These are phyloP conservation scores for Mycena floridula DNA, from an alignment of 768 basidiomycete species.

Conservation along the genomic window DNA sequence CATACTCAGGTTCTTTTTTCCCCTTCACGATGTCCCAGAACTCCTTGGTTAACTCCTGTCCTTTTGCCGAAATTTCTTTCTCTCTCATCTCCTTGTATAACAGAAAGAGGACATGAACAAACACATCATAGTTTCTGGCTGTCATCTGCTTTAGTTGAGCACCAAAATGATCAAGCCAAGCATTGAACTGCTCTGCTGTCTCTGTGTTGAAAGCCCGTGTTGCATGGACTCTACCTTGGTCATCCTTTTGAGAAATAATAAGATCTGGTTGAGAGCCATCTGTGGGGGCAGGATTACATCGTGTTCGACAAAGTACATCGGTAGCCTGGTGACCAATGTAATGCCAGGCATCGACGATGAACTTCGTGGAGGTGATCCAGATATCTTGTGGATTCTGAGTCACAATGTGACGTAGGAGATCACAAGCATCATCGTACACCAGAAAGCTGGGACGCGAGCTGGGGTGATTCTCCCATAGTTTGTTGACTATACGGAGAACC, in stretches of 20 bases:
- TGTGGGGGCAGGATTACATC: constrained; percentile 17
- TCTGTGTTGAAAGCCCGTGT: constrained; percentile 14
- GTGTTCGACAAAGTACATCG: constrained; percentile 12
- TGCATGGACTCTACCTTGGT: constrained; percentile 1
- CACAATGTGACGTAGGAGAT: constrained; percentile 16
- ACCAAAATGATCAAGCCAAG: constrained; percentile 13
- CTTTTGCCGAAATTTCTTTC: constrained; percentile 3
- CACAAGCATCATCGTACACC: constrained; percentile 4
- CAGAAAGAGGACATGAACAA: constrained; percentile 10
- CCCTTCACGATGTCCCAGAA: no score
- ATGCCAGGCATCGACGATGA: constrained; percentile 12
- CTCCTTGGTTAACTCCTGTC: not conserved
- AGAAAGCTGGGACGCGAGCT: constrained; percentile 11
- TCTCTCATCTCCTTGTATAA: constrained; percentile 10
- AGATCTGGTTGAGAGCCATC: constrained; percentile 17
- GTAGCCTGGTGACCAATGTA: constrained; percentile 5
- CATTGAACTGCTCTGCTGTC: constrained; percentile 15
- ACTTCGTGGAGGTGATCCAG: constrained; percentile 14
- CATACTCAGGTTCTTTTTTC: no score
- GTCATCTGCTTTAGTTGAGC: constrained; percentile 12
- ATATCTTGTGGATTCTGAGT: constrained; percentile 11
- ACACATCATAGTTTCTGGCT: constrained; percentile 10
- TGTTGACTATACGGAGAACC: constrained; percentile 12
- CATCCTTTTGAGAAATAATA: constrained; percentile 3
- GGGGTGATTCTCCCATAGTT: constrained; percentile 9